phyloP scores from a whole-genome alignment of 129 eudicot species.

The Centaurea solstitialis region DNA sequence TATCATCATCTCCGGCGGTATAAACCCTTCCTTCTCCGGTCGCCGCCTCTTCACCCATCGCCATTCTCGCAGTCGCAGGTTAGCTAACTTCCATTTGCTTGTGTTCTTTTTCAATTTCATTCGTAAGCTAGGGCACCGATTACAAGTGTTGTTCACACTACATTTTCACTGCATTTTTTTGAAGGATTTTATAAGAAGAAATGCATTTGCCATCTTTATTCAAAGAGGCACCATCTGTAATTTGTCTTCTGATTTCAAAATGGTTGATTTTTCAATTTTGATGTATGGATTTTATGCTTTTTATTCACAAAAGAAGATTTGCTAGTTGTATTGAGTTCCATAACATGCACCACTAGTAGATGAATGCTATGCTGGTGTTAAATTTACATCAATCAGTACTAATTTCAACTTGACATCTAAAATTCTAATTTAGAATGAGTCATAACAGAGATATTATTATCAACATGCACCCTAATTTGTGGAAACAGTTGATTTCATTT shows the following conservation, averaged over 20 bases:
- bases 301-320: not conserved
- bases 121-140: conserved; percentile 6
- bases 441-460: not conserved
- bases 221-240: not conserved
- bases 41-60: conserved; percentile 7
- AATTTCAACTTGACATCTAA: not conserved
- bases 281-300: not conserved
- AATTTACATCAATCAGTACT: not conserved
- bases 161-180: not conserved
- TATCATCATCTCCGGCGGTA: not conserved
- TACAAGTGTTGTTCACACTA: not conserved
- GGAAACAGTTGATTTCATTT: too few relatives aligned
- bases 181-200: not conserved
- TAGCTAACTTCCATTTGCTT: conserved; percentile 3
- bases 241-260: not conserved
- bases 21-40: conserved; percentile 8
- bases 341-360: not conserved
- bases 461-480: too few relatives aligned
- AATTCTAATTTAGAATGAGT: not conserved
- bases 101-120: not conserved
- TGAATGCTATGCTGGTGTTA: not conserved
- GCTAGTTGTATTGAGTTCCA: not conserved
- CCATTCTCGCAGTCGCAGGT: conserved; percentile 15
- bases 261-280: not conserved
- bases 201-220: not conserved